phyloP scores from a whole-genome alignment of 1,284 basidiomycete species.

The Boletus austroedulis region DNA sequence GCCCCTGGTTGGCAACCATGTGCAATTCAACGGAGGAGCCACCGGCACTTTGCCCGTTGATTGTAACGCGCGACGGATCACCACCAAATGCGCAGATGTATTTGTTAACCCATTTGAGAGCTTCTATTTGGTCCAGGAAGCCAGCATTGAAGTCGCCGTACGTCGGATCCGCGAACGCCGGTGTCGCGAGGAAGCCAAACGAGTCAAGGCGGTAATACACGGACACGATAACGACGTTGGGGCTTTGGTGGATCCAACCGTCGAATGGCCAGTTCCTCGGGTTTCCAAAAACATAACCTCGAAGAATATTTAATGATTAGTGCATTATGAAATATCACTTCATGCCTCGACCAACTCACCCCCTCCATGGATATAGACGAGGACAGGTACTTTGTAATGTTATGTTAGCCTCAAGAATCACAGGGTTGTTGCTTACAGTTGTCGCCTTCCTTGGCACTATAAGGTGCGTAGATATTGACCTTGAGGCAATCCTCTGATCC shows the following conservation, averaged over 20 bases:
- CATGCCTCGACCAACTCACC: conserved; percentile 35
- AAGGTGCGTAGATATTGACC: conserved; percentile 53
- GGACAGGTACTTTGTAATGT: conserved; percentile 49
- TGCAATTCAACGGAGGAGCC: conserved; percentile 55
- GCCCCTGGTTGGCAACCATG: conserved; percentile 44
- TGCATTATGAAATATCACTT: conserved; percentile 4
- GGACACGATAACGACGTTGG: conserved; percentile 52
- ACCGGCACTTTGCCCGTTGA: conserved; percentile 64
- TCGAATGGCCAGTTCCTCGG: conserved; percentile 56
- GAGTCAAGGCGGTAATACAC: conserved; percentile 54
- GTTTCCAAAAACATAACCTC: conserved; percentile 56
- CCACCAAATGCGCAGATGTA: conserved; percentile 66
- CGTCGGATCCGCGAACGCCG: conserved; percentile 40
- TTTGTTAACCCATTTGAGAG: conserved; percentile 59
- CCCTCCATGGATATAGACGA: conserved; percentile 69
- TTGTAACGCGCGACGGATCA: conserved; percentile 51
- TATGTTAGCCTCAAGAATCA: too few relatives aligned
- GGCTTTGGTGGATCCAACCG: conserved; percentile 50
- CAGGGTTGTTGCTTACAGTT: conserved; percentile 37
- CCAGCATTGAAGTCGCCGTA: conserved; percentile 58
- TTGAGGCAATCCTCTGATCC: conserved; percentile 52
- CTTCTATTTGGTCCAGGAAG: conserved; percentile 59
- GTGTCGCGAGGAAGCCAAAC: conserved; percentile 52
- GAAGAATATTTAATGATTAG: not conserved
- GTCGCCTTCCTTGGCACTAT: conserved; percentile 40